Percentiles rank a stretch among this genome's conserved stretches.
Conservation (phyloP, 768 basidiomycete genomes). For the Leccinum barrowsii region DNA sequence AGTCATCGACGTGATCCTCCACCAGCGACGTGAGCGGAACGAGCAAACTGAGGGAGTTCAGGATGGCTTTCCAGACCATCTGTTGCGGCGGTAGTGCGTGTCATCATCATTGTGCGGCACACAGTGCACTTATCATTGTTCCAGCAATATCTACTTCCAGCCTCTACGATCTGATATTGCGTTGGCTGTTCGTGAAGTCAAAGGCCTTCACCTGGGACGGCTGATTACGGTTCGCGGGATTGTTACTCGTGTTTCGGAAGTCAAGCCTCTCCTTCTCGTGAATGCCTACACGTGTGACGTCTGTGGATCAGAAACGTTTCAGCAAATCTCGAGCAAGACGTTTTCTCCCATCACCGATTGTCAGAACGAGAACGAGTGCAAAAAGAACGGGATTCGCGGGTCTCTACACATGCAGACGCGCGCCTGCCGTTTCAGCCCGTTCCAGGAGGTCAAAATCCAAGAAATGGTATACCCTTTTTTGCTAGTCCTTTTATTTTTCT, state of each 20-base stretch:
- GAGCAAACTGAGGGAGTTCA: constrained; percentile 71
- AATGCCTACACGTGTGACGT: constrained; percentile 98
- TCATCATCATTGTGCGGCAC: neutral
- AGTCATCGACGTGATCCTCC: constrained; percentile 94
- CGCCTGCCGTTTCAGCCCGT: constrained; percentile 94
- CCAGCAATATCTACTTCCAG: constrained; percentile 90
- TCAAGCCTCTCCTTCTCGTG: constrained; percentile 94
- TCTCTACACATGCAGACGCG: constrained; percentile 98
- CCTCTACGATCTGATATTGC: constrained; percentile 73
- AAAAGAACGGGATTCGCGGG: constrained; percentile 82
- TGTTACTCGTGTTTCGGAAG: constrained; percentile 97
- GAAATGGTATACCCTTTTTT: constrained; percentile 70
- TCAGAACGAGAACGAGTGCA: constrained; percentile 80
- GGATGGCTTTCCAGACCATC: constrained; percentile 83
- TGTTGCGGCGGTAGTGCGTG: constrained; percentile 93
- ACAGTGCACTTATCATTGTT: constrained; percentile 12
- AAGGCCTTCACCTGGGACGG: constrained; percentile 80
- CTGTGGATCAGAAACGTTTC: constrained; percentile 98
- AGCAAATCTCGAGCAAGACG: constrained; percentile 89
- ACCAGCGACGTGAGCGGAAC: constrained; percentile 88
- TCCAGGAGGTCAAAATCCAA: constrained; percentile 98
- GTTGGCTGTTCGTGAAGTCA: constrained; percentile 90
- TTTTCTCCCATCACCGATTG: constrained; percentile 90
- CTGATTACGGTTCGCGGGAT: constrained; percentile 97
- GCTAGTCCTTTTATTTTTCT: neutral